A percentile compares a stretch with the other conserved stretches of the same genome.
Evolutionary conservation across 371 early-diverging fungal genomes (phyloP).

Genomic region (Entomophthora muscae): DNA sequence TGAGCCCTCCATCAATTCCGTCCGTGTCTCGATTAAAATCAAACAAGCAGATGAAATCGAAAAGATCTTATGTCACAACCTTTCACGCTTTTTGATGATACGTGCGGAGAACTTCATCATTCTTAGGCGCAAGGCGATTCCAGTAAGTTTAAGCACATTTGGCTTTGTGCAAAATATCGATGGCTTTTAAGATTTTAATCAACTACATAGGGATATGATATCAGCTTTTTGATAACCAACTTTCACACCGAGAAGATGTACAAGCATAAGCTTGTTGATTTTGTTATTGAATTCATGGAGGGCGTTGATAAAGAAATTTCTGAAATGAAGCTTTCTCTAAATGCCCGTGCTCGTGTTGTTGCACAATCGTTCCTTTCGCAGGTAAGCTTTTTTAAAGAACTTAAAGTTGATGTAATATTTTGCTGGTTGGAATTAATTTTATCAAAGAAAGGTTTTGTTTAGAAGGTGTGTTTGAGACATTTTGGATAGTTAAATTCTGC

Average conservation of each 20-base stretch:
- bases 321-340: slow-evolving; percentile 92
- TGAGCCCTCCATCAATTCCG: slow-evolving; percentile 84
- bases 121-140: slow-evolving; percentile 77
- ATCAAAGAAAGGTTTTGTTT: too few species aligned
- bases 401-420: too few species aligned
- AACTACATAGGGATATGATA: slow-evolving; percentile 89
- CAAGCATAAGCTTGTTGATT: slow-evolving; percentile 95
- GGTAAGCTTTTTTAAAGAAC: slow-evolving; percentile 20
- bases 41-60: slow-evolving; percentile 98
- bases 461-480: too few species aligned
- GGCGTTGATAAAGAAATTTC: slow-evolving; percentile 96
- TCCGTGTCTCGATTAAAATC: slow-evolving; percentile 86
- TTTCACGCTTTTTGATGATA: slow-evolving; percentile 90
- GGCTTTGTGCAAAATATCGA: too few species aligned
- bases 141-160: slow-evolving; percentile 23
- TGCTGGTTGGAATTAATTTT: too few species aligned
- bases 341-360: slow-evolving; percentile 86
- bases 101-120: slow-evolving; percentile 93
- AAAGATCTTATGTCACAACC: slow-evolving; percentile 84
- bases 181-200: too few species aligned
- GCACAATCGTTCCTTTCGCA: slow-evolving; percentile 59
- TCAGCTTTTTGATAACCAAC: slow-evolving; percentile 88
- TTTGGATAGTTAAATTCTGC: too few species aligned
- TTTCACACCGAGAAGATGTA: slow-evolving; percentile 91
- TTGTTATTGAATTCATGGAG: slow-evolving; percentile 96